Conservation (phyloP, 495 filamentous ascomycete genomes). For the Podospora pseudopauciseta region DNA sequence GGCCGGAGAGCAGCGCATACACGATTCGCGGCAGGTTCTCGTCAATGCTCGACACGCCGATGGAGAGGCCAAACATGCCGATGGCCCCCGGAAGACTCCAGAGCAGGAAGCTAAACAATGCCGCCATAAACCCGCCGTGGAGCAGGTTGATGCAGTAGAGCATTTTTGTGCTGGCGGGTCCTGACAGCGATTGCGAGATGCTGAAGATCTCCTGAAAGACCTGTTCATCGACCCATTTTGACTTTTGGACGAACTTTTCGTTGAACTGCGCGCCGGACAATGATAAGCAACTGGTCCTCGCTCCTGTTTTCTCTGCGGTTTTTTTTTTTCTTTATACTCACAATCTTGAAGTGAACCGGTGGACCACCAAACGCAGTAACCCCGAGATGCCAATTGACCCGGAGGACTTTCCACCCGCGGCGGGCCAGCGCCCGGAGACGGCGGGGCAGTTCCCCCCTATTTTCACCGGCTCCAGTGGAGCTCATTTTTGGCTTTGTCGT, state of each 20-base stretch:
- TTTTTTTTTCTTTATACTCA: conserved; percentile 18
- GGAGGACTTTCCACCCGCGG: conserved; percentile 34
- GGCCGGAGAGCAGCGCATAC: conserved; percentile 72
- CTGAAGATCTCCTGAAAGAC: conserved; percentile 82
- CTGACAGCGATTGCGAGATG: conserved; percentile 70
- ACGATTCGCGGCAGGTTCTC: conserved; percentile 60
- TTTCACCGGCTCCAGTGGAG: not conserved
- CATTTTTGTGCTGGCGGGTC: conserved; percentile 79
- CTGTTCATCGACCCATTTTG: conserved; percentile 73
- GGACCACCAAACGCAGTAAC: conserved; percentile 71
- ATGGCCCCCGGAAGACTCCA: conserved; percentile 77
- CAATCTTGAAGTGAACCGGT: conserved; percentile 68
- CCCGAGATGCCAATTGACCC: conserved; percentile 61
- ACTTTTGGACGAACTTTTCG: conserved; percentile 60
- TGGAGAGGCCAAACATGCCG: conserved; percentile 68
- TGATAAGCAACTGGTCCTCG: not conserved
- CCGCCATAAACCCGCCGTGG: conserved; percentile 59
- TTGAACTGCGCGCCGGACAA: conserved; percentile 45
- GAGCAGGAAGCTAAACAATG: conserved; percentile 60
- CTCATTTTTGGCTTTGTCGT: conserved; percentile 1
- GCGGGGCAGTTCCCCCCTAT: not conserved
- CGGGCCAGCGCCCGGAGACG: conserved; percentile 12
- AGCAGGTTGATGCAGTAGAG: conserved; percentile 68
- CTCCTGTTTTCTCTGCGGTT: not conserved
- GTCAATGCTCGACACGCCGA: conserved; percentile 62